Conservation (phyloP, 768 basidiomycete genomes). For the Suillus ampliporus region DNA sequence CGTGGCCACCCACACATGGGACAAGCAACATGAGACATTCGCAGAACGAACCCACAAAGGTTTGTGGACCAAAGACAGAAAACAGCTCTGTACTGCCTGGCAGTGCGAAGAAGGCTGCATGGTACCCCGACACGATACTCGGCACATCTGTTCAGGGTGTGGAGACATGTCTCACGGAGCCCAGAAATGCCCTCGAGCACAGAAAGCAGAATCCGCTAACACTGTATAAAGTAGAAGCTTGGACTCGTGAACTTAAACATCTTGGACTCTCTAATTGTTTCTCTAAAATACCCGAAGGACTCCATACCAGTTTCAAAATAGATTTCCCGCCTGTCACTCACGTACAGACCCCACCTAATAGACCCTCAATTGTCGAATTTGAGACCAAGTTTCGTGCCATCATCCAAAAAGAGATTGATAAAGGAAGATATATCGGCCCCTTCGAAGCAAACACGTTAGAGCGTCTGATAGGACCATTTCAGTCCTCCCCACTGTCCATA, state of each 20-base stretch:
- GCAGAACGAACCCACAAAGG: not conserved
- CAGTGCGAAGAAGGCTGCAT: conserved; percentile 35
- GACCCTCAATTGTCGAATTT: conserved; percentile 9
- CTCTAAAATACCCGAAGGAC: not conserved
- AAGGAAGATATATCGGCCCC: conserved; percentile 22
- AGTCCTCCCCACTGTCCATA: conserved; percentile 27
- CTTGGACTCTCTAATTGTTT: not conserved
- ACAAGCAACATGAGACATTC: conserved; percentile 20
- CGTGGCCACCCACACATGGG: conserved; percentile 25
- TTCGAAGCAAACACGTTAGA: conserved; percentile 18
- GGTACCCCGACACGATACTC: conserved; percentile 20
- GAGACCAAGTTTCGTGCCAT: conserved; percentile 1
- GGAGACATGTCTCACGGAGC: conserved; percentile 38
- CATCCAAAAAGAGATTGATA: conserved; percentile 1
- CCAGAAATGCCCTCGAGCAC: conserved; percentile 12
- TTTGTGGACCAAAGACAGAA: conserved; percentile 22
- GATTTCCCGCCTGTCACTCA: conserved; percentile 10
- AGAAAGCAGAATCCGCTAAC: conserved; percentile 4
- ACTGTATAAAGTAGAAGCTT: conserved; percentile 10
- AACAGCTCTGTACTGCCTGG: conserved; percentile 41
- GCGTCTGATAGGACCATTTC: conserved; percentile 23
- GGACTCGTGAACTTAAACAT: not conserved
- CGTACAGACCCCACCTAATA: conserved; percentile 19
- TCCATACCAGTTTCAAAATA: conserved; percentile 11
- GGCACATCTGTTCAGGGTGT: conserved; percentile 50